Percentiles rank a stretch among this genome's conserved stretches.
Conservation (phyloP, 805 yeast species). For the Pichia deserticola region DNA sequence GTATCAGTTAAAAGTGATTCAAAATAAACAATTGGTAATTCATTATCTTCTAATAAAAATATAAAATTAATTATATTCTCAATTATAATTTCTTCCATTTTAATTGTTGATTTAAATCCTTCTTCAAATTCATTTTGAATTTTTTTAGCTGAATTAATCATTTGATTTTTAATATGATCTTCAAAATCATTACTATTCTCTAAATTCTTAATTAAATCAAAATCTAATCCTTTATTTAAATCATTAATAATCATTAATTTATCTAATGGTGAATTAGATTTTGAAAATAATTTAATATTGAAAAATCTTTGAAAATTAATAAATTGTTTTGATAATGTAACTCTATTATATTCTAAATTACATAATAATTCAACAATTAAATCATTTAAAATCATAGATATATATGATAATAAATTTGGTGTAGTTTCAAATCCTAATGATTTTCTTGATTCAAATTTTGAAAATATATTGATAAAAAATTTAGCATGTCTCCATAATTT, state of each 20-base stretch:
- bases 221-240: conserved; percentile 34
- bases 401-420: conserved; percentile 44
- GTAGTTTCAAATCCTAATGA: conserved; percentile 52
- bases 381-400: conserved; percentile 65
- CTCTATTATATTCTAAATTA: conserved; percentile 81
- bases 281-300: conserved; percentile 54
- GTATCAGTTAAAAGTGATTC: conserved; percentile 81
- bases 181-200: conserved; percentile 23
- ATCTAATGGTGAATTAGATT: conserved; percentile 73
- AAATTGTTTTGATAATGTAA: conserved; percentile 78
- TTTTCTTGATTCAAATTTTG: conserved; percentile 30
- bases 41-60: conserved; percentile 60
- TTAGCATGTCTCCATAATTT: conserved; percentile 62
- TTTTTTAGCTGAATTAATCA: conserved; percentile 29
- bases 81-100: conserved; percentile 82
- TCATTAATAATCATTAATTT: conserved; percentile 39
- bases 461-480: conserved; percentile 53
- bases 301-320: conserved; percentile 68
- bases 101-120: conserved; percentile 60
- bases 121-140: conserved; percentile 33
- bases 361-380: conserved; percentile 66
- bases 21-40: conserved; percentile 69
- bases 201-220: conserved; percentile 25
- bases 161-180: conserved; percentile 18
- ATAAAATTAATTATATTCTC: conserved; percentile 75